Evolutionary conservation across 768 basidiomycete genomes (phyloP).

Genomic region (Leucogyrophana mollusca): DNA sequence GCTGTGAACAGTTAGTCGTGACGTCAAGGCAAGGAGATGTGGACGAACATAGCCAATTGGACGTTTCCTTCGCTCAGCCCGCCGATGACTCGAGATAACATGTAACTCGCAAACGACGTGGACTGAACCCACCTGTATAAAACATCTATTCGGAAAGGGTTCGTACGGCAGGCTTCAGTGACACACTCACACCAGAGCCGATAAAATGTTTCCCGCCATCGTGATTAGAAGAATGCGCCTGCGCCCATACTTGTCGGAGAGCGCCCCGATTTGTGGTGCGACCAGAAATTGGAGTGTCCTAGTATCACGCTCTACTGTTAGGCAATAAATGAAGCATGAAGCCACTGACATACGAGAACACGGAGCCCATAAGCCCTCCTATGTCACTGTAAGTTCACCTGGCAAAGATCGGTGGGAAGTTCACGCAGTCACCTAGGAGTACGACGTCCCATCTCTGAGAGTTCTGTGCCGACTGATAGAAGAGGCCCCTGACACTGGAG

Average conservation of each 20-base stretch:
- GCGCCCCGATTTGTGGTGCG: conserved; percentile 75
- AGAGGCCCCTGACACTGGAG: conserved; percentile 59
- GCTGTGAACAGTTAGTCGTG: conserved; percentile 37
- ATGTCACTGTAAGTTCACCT: conserved; percentile 1
- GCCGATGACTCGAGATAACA: conserved; percentile 88
- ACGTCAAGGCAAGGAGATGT: background rate
- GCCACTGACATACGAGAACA: conserved; percentile 72
- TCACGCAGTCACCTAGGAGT: conserved; percentile 63
- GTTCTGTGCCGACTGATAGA: conserved; percentile 59
- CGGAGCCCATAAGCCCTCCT: conserved; percentile 91
- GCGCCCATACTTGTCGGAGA: conserved; percentile 90
- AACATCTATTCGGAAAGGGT: background rate
- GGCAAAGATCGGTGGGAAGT: background rate
- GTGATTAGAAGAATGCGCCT: conserved; percentile 78
- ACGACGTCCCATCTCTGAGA: conserved; percentile 92
- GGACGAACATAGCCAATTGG: conserved; percentile 85
- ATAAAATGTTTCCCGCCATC: conserved; percentile 92
- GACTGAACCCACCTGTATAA: conserved; percentile 79
- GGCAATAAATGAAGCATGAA: conserved; percentile 30
- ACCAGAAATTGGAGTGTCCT: conserved; percentile 84
- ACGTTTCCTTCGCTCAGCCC: conserved; percentile 98
- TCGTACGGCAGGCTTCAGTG: conserved; percentile 1
- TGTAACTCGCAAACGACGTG: conserved; percentile 85
- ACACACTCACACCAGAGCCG: conserved; percentile 74
- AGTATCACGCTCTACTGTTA: conserved; percentile 8